Percentiles rank a stretch among this genome's conserved stretches.
phyloP scores from a whole-genome alignment of 2,329 filamentous ascomycete genomes.

The Xylaria sp. region DNA sequence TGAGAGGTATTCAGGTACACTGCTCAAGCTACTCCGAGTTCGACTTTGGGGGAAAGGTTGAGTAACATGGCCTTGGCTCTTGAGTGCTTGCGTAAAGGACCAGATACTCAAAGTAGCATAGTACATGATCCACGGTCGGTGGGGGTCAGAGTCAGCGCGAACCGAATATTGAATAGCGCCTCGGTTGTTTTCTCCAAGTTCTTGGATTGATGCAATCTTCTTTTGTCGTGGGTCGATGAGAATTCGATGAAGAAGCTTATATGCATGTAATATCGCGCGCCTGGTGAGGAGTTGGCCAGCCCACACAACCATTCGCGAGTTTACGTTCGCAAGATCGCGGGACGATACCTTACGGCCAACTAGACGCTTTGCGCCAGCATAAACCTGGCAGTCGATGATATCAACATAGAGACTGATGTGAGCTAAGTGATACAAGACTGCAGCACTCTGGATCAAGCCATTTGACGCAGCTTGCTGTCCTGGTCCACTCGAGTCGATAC shows the following conservation, averaged over 20 bases:
- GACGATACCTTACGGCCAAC: constrained; percentile 82
- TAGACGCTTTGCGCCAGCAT: constrained; percentile 80
- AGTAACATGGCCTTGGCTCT: constrained; percentile 64
- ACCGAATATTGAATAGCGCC: constrained; percentile 72
- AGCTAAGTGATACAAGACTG: constrained; percentile 84
- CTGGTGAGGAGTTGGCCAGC: constrained; percentile 78
- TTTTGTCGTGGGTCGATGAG: constrained; percentile 66
- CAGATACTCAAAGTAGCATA: constrained; percentile 87
- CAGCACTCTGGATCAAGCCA: constrained; percentile 79
- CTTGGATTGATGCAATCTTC: constrained; percentile 43
- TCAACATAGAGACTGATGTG: constrained; percentile 92
- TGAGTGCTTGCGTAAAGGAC: constrained; percentile 85
- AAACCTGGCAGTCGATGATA: constrained; percentile 90
- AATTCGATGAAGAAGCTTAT: constrained; percentile 82
- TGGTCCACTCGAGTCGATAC: constrained; percentile 52
- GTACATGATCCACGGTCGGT: constrained; percentile 91
- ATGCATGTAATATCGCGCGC: constrained; percentile 85
- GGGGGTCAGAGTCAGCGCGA: constrained; percentile 81
- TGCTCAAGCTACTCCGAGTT: constrained; percentile 47
- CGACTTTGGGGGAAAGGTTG: constrained; percentile 51
- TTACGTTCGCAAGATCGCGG: constrained; percentile 78
- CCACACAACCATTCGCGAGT: constrained; percentile 82
- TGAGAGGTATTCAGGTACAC: constrained; percentile 60
- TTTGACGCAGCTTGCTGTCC: constrained; percentile 66
- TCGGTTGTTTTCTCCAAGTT: constrained; percentile 42